Evolutionary conservation across 2,329 filamentous ascomycete species (phyloP), one percentile per base, ranked within the genome.

Genomic region (Trichothecium roseum): DNA sequence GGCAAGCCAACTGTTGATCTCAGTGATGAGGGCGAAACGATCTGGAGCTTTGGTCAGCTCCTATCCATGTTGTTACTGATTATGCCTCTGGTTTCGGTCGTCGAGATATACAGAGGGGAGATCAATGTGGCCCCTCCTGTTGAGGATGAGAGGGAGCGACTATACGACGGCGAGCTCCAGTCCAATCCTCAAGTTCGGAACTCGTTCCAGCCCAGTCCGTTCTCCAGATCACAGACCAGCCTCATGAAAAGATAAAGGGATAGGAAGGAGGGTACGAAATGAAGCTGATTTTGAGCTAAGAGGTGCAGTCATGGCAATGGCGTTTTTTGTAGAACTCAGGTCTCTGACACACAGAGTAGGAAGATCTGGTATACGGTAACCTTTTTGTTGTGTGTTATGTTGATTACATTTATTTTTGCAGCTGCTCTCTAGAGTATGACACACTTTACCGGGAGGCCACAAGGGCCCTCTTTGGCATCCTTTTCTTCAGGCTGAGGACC

Each of bases 401-500:
- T 47, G 5, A 29, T 6, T 24, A 24, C 6, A 24, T 24, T 6
- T 24, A 24, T 10, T 29, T 18, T 18, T 28, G 30, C 13, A 34
- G 7, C 18, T 35, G 31, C 22, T 46, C 63, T 60, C 30, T 22
- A 85, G 52, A 78, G 62, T 47, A 91, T 74, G 32, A 63, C 60
- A 58, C 84, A 91, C 53, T 88, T 88, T 35, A 66, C 62, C 22
- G 85, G 84, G 48, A 91, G 62, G 16, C 85, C 84, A 54, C 85
- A 93, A 31, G 81, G 82, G 0, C 84, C 81, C 51, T 80, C 74
- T 38, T 71, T 69, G 36, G 68, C 62, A 39, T 71, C 59, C 42
- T 71, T 55, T 35, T 61, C 56, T 38, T 60, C 51, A 45, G 57
- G 51, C 37, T 53, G 44, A 42, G 37, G 20, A 8, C 22, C 27